Conservation (phyloP, 2,329 filamentous ascomycete genomes). For the Pyricularia grisea region DNA sequence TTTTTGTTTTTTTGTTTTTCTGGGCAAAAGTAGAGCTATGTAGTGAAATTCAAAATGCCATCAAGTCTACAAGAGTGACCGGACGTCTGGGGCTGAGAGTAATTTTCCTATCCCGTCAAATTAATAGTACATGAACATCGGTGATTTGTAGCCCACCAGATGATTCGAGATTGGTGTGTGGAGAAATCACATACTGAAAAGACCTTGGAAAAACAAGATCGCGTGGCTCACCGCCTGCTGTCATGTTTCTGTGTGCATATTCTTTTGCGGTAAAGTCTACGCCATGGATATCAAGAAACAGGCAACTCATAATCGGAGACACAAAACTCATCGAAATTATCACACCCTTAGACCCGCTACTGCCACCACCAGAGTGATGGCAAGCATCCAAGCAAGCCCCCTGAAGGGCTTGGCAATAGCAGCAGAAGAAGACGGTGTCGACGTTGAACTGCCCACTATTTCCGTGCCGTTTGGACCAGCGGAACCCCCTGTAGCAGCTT, state of each 20-base stretch:
- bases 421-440: background rate
- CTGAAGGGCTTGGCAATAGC: background rate
- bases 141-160: too few relatives aligned
- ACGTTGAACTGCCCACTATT: background rate
- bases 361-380: background rate
- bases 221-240: too few relatives aligned
- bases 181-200: too few relatives aligned
- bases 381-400: background rate
- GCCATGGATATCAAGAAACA: too few relatives aligned
- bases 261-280: too few relatives aligned
- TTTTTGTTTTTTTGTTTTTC: background rate
- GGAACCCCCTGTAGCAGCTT: background rate
- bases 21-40: background rate
- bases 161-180: too few relatives aligned
- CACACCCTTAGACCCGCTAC: background rate
- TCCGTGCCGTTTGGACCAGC: background rate
- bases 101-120: background rate
- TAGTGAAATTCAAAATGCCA: background rate
- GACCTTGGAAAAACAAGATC: too few relatives aligned
- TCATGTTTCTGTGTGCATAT: too few relatives aligned
- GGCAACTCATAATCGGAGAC: too few relatives aligned
- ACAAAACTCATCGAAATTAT: background rate
- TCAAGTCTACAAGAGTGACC: background rate
- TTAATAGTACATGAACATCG: background rate
- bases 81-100: background rate